Percentiles rank a stretch among this genome's conserved stretches.
Evolutionary conservation across 768 basidiomycete genomes (phyloP).

Genomic region (Lactarius deliciosus): DNA sequence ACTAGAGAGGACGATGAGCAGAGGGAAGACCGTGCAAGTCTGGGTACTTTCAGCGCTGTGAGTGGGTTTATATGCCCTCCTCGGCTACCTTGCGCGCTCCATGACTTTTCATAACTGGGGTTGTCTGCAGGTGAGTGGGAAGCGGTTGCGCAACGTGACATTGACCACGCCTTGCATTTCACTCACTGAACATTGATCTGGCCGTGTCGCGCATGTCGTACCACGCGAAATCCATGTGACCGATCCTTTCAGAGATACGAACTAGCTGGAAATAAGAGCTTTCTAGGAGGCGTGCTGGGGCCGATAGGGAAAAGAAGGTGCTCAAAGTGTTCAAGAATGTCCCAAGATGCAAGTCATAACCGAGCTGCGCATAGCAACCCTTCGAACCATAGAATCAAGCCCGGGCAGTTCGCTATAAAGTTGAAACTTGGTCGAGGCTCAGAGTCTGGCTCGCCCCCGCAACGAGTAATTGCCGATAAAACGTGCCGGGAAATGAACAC

Average conservation of each 20-base stretch:
- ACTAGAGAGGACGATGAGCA: conserved; percentile 16
- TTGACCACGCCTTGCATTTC: conserved; percentile 21
- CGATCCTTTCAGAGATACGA: conserved; percentile 11
- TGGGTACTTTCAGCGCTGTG: conserved; percentile 16
- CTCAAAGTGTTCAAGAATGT: background rate
- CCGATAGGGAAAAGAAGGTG: conserved; percentile 13
- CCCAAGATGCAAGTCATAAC: conserved; percentile 6
- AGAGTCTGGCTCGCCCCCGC: conserved; percentile 17
- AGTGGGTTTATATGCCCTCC: conserved; percentile 19
- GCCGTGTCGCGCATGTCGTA: conserved; percentile 24
- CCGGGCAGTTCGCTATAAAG: background rate
- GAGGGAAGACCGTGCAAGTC: conserved; percentile 28
- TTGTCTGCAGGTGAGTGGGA: conserved; percentile 20
- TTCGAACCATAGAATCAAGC: conserved; percentile 1
- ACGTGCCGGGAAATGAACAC: conserved; percentile 22
- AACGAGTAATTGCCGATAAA: conserved; percentile 23
- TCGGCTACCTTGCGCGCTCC: conserved; percentile 16
- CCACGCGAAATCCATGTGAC: conserved; percentile 28
- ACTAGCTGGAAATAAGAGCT: conserved; percentile 1
- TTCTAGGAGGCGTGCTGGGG: conserved; percentile 3
- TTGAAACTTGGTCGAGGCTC: conserved; percentile 13
- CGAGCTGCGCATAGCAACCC: conserved; percentile 21
- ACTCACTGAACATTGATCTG: conserved; percentile 23
- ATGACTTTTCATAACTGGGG: conserved; percentile 12
- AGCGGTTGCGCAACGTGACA: conserved; percentile 15